Evolutionary conservation across 2,329 filamentous ascomycete genomes (phyloP).

Genomic region (Sporothrix variecibatus): DNA sequence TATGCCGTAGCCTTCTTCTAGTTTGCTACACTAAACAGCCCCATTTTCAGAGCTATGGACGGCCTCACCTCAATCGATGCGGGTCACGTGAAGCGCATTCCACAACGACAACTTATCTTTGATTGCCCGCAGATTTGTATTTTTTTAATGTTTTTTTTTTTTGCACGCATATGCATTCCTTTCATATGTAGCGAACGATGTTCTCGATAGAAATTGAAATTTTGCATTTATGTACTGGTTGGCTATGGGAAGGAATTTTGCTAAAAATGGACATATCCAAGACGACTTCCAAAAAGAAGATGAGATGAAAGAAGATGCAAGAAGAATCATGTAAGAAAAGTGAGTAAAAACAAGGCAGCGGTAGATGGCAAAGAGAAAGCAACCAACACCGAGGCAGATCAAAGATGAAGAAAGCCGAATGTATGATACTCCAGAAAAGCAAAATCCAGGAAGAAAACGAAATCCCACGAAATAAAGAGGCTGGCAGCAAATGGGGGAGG

Average conservation of each 20-base stretch:
- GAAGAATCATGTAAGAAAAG: background rate
- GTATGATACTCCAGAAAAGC: constrained; percentile 16
- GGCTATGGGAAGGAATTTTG: constrained; percentile 18
- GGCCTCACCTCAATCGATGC: background rate
- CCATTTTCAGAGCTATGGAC: background rate
- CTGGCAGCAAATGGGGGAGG: background rate
- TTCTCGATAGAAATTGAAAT: background rate
- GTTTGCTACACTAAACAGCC: background rate
- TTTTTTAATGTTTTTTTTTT: too few species aligned
- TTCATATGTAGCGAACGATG: too few species aligned
- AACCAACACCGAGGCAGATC: background rate
- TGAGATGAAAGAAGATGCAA: background rate
- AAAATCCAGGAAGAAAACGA: background rate
- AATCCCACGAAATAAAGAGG: constrained; percentile 8
- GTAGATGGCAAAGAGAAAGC: constrained; percentile 4
- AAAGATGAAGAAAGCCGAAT: constrained; percentile 10
- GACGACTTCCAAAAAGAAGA: constrained; percentile 9
- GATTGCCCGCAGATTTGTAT: background rate
- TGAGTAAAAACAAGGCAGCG: constrained; percentile 6
- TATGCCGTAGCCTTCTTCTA: background rate
- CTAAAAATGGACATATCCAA: constrained; percentile 17
- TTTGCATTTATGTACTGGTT: constrained; percentile 21
- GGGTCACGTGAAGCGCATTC: background rate
- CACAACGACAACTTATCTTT: background rate
- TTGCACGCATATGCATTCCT: background rate